Evolutionary conservation across 140 eudicot genomes (phyloP), one percentile per base, ranked within the genome.

Genomic region (Anethum foeniculum): DNA sequence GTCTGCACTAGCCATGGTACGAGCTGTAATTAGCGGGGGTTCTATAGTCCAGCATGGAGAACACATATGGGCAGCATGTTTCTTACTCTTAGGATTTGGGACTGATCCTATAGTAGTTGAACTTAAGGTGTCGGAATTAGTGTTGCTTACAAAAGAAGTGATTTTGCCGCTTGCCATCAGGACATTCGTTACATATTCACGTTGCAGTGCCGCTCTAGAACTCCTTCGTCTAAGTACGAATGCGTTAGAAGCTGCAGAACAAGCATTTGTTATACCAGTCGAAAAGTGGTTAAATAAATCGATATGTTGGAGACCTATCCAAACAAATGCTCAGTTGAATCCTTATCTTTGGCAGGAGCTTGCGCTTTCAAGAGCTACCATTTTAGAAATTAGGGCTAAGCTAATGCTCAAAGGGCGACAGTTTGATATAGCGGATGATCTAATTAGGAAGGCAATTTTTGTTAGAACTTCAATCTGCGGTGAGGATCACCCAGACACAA

Each of bases 11-110:
- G 90, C 93, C n/a, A 93, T 91, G 90, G 97, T 93, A 9, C 97
- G 86, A 72, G 89, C 99, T 12, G 89, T 91, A 6, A 79, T 92
- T 32, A 83, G 79, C 27, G 90, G 92, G 0, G 95, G 88, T 21
- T 85, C 96, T 0, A 76, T 88, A 2, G 43, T 85, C 10, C 88
- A 91, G 1, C 87, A 87, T 88, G 56, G 92, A 0, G 91, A 91
- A 4, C 99, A 95, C 74, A 83, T 92, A 19, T 95, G 99, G 99
- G 97, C 97, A 0, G 97, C 99, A 1, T 95, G 97, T 79, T 95
- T 95, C 81, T 84, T 95, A 80, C 81, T 92, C 44, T 84, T 95
- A 43, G 97, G 97, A 49, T 90, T 95, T 6, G 96, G 97, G 23
- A 86, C 85, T 11, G 97, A 95, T 82, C 97, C 97, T 0, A 83